Evolutionary conservation across 768 basidiomycete species (phyloP).

Genomic region (Neoboletus magnificus): DNA sequence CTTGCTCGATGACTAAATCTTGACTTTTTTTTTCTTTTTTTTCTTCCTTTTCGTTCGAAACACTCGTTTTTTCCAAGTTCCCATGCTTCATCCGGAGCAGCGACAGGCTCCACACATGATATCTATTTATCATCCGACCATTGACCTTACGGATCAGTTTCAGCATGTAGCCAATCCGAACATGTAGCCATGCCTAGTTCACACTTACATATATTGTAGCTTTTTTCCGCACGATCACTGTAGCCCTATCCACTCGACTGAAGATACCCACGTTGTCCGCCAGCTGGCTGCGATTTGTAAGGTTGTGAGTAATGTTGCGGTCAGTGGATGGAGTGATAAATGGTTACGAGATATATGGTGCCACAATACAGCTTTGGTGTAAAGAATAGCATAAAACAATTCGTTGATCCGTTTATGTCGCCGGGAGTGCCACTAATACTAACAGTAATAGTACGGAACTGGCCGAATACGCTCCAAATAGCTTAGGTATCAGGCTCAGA

Average conservation of each 20-base stretch:
- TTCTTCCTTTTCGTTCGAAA: constrained; percentile 13
- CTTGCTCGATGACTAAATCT: constrained; percentile 60
- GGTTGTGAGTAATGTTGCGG: not conserved
- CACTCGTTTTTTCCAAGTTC: constrained; percentile 1
- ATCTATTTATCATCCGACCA: constrained; percentile 18
- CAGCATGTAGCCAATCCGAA: constrained; percentile 22
- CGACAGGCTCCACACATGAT: constrained; percentile 8
- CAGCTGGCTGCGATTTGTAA: not conserved
- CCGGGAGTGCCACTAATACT: not conserved
- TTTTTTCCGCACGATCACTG: constrained; percentile 12
- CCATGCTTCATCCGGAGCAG: constrained; percentile 8
- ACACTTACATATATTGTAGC: constrained; percentile 23
- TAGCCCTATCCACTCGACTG: constrained; percentile 21
- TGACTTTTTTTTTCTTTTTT: not conserved
- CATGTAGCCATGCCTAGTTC: constrained; percentile 24
- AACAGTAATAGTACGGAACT: no score
- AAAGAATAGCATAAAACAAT: not conserved
- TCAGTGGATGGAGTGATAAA: not conserved
- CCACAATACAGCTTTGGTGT: not conserved
- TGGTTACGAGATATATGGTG: no score
- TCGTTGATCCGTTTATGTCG: not conserved
- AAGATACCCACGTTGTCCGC: not conserved
- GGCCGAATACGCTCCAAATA: no score
- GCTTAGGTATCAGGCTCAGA: no score
- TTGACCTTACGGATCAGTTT: constrained; percentile 11